phyloP scores from a whole-genome alignment of 805 yeast genomes.

The Kregervanrija fluxuum region DNA sequence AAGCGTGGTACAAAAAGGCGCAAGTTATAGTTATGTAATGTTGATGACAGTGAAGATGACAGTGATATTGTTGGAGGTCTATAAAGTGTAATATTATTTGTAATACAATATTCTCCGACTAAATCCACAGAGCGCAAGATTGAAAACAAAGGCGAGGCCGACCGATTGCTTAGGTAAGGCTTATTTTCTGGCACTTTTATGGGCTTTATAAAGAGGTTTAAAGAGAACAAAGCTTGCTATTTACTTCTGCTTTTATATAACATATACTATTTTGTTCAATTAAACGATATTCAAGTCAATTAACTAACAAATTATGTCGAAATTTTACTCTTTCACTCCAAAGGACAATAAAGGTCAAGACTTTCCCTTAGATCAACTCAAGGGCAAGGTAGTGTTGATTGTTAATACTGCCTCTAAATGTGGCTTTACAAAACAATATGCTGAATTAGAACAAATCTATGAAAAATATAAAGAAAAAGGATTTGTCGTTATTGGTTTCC shows the following conservation, averaged over 20 bases:
- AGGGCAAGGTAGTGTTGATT: conserved; percentile 75
- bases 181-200: no score
- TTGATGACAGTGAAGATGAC: no score
- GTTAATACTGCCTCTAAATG: conserved; percentile 90
- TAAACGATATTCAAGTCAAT: background rate
- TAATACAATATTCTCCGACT: no score
- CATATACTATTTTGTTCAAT: background rate
- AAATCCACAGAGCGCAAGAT: no score
- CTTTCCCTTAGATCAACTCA: conserved; percentile 50
- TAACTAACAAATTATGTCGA: conserved; percentile 32
- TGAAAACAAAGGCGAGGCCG: no score
- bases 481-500: conserved; percentile 71
- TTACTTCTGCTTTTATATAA: no score
- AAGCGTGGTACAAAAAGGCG: background rate
- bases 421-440: conserved; percentile 69
- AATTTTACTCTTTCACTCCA: conserved; percentile 65
- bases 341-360: conserved; percentile 51
- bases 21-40: no score
- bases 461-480: conserved; percentile 57
- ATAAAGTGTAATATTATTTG: no score
- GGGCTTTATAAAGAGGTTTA: no score
- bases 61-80: no score
- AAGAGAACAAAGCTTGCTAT: no score
- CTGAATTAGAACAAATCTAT: conserved; percentile 62
- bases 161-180: no score